Evolutionary conservation across 768 basidiomycete genomes (phyloP), one percentile per base, ranked within the genome.

Genomic region (Dacryopinax primogenitus): DNA sequence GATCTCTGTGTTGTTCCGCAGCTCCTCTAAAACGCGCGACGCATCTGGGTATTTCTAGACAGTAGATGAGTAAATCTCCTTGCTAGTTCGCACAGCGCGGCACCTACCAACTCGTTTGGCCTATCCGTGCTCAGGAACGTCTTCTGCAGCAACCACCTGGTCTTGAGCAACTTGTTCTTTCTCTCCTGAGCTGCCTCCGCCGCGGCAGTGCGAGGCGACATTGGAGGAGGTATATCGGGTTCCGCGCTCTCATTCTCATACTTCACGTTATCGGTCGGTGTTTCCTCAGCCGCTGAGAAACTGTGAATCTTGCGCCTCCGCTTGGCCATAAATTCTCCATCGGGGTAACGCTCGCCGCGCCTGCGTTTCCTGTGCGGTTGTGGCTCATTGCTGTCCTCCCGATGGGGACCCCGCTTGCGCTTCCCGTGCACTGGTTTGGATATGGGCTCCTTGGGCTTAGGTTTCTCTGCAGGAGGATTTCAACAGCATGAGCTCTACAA

Each of bases 71-170:
- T 23, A 15, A 12, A 18, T 23, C 30, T 15, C 51, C 3, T 6
- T 15, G 15, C 51, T 44, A 3, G 11, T 58, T 7, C 21, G 51
- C 13, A 28, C 9, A 28, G 18, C 3, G 26, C 3, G 26, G 26
- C 30, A 30, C 51, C 9, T 18, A 58, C 51, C 51, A 32, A 3
- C 15, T 58, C 51, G 26, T 58, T 58, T 6, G 51, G 51, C 18
- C 32, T 58, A 23, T 58, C 51, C 26, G 26, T 30, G 51, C 30
- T 58, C 4, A 58, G 51, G 51, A 58, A 58, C 30, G 51, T 58
- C 51, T 58, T 58, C 51, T 58, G 51, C 7, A 58, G 51, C 51
- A 58, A 30, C 51, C 51, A 58, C 13, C 51, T 23, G 26, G 32
- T 58, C 51, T 58, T 58, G 51, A 58, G 51, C 26, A 58, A 30